Percentiles rank a stretch among this genome's conserved stretches.
phyloP scores from a whole-genome alignment of 805 yeast species.

The Wickerhamomyces hampshirensis region DNA sequence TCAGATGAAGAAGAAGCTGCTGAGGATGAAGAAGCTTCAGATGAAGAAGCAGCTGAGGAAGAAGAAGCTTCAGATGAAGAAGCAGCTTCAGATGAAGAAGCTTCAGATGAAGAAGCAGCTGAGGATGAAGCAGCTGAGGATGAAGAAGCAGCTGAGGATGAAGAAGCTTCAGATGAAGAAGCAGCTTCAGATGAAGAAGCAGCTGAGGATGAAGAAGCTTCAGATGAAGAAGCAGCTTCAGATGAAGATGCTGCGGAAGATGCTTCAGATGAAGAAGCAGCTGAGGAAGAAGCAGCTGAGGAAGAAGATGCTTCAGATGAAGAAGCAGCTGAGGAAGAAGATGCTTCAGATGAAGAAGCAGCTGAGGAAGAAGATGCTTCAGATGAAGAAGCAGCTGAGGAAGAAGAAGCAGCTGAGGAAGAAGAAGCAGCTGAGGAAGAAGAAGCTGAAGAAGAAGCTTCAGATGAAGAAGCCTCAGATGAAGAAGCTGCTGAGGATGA shows the following conservation, averaged over 20 bases:
- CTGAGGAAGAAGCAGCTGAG: background rate
- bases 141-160: constrained; percentile 3
- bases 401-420: background rate
- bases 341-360: background rate
- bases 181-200: constrained; percentile 5
- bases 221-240: constrained; percentile 3
- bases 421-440: background rate
- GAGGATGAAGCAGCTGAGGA: background rate
- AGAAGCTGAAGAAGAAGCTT: no score
- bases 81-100: background rate
- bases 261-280: background rate
- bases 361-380: background rate
- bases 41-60: background rate
- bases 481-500: no score
- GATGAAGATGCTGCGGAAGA: constrained; percentile 3
- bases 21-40: background rate
- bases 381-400: background rate
- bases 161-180: constrained; percentile 1
- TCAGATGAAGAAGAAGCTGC: constrained; percentile 4
- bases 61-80: background rate
- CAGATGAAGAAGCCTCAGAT: no score
- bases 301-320: background rate
- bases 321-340: background rate
- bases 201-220: constrained; percentile 1
- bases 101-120: background rate